Evolutionary conservation across 106 monocot species (phyloP), one percentile per base, ranked within the genome.

Genomic region (Dioscorea zingiberensis): DNA sequence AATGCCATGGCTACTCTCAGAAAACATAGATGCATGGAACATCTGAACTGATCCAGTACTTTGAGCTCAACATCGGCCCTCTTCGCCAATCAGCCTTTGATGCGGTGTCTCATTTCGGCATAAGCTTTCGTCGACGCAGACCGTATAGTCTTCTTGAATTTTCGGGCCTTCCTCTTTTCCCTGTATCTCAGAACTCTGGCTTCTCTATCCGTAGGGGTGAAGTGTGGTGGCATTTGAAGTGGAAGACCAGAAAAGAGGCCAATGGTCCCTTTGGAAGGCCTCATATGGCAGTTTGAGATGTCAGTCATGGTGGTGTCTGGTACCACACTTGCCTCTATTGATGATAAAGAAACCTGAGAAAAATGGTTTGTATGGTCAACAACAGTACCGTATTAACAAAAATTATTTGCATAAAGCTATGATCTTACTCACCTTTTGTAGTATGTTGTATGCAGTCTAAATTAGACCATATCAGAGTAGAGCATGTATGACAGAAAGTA

Each of bases 91-190:
- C 89, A 61, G 2, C 89, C 89, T 56, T 89, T 89, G 63, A 89
- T 82, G 10, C 89, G 71, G 1, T 85, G 89, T 44, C n/a, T n/a
- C n/a, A n/a, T n/a, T n/a, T n/a, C n/a, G n/a, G n/a, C 89, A 56
- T 88, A 88, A 3, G 88, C 88, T 75, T 88, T 88, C 64, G 84
- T 80, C 0, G 88, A 88, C 4, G 88, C 88, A 48, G 84, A 89
- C 61, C 89, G 66, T 12, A 89, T 89, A 3, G 82, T 84, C 71
- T 89, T 89, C 76, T 90, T 79, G 63, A 90, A 90, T 27, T 63
- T 81, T 56, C 90, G 68, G 4, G 32, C 76, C 75, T 86, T 90
- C 66, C 72, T 80, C 77, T 90, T 90, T 75, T 90, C 90, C 59
- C 90, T 73, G 78, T 90, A 90, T 59, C 90, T 53, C n/a, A 78